Evolutionary conservation across 2,329 filamentous ascomycete species (phyloP), one percentile per base, ranked within the genome.

Genomic region (Orbilia brochopaga): DNA sequence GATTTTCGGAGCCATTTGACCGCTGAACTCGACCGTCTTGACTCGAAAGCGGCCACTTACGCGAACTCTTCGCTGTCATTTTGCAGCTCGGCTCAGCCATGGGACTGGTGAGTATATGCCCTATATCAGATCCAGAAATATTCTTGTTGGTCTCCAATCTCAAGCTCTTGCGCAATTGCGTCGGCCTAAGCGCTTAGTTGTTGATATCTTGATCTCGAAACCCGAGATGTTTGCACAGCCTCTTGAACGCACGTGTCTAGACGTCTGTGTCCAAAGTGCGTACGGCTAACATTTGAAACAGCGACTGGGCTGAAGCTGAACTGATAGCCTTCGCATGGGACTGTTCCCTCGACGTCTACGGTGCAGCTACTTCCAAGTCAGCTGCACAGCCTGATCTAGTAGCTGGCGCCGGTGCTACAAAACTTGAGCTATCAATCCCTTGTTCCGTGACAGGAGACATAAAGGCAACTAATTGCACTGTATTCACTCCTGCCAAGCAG

Each of bases 1-100:
- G 50, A 53, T 30, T 30, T 53, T 5, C 50, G 50, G 7, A 53
- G 17, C 23, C 50, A 53, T 17, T 53, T 53, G n/a, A 53, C 50
- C 15, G 2, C 23, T 8, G 50, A 53, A 30, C 23, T 53, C 24
- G 50, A 53, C 23, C 50, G 50, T 8, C 50, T 53, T 11, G 50
- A 53, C 50, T 53, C 50, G 17, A 53, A 53, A 30, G 50, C 50
- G 13, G 23, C 50, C 8, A 2, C 21, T n/a, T 53, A 53, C n/a
- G 50, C 27, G 17, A 53, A 53, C 23, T 53, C 50, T 8, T 53
- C 50, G 2, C 24, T 53, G 24, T 8, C 50, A 30, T 53, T 30
- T n/a, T 53, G 19, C 23, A 30, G 24, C 23, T n/a, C n/a, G 5
- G 23, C 50, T 1, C 13, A 30, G 10, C 50, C 21, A n/a, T 53